phyloP scores from a whole-genome alignment of 83 land plant genomes.

The Picea abies region DNA sequence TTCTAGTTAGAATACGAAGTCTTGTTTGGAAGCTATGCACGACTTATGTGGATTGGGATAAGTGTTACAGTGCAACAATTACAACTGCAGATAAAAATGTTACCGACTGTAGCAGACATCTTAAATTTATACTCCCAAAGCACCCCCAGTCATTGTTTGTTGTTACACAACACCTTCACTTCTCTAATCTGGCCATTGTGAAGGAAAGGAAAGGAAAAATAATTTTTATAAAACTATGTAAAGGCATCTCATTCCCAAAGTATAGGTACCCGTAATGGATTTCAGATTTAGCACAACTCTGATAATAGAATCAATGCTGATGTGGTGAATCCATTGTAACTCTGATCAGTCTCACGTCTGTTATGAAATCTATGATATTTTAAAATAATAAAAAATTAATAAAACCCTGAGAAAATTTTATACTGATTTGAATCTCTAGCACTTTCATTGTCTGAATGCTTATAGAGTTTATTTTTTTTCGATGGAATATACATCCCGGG shows the following conservation, averaged over 20 bases:
- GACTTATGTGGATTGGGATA: neutral
- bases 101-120: neutral
- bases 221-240: neutral
- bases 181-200: neutral
- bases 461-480: too few relatives aligned
- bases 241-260: neutral
- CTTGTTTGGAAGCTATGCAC: neutral
- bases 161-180: neutral
- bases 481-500: too few relatives aligned
- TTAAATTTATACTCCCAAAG: too few relatives aligned
- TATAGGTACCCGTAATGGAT: neutral
- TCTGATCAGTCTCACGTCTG: neutral
- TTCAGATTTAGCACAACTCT: neutral
- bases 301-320: conserved; percentile 6
- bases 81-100: neutral
- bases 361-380: neutral
- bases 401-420: neutral
- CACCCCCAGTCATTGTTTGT: too few relatives aligned
- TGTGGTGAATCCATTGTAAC: neutral
- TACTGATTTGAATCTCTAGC: neutral
- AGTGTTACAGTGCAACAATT: neutral
- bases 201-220: neutral
- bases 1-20: neutral
- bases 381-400: neutral
- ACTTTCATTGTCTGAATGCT: neutral